These are phyloP conservation scores for Apiospora pterosperma DNA, from an alignment of 2,329 filamentous ascomycete species.

Conservation along the genomic window DNA sequence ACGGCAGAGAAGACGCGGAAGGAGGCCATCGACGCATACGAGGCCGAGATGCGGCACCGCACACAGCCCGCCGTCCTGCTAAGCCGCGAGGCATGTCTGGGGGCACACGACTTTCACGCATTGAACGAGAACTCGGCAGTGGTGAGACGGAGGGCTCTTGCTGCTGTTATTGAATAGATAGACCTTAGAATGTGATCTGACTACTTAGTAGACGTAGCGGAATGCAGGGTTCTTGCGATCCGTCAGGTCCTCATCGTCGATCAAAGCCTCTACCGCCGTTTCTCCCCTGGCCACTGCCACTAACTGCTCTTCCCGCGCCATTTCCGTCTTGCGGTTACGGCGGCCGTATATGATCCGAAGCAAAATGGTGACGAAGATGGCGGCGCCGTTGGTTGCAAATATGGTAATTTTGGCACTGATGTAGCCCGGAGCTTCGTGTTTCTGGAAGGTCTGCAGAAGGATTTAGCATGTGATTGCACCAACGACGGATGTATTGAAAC, in stretches of 20 bases:
- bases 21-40: not conserved
- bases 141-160: not conserved
- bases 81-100: not conserved
- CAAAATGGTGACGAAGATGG: slow-evolving; percentile 12
- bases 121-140: not conserved
- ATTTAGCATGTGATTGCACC: slow-evolving; percentile 26
- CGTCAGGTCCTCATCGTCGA: slow-evolving; percentile 11
- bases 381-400: slow-evolving; percentile 36
- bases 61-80: not conserved
- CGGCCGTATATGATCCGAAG: slow-evolving; percentile 21
- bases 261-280: slow-evolving; percentile 4
- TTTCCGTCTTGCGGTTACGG: slow-evolving; percentile 11
- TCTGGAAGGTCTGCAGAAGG: slow-evolving; percentile 53
- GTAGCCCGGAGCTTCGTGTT: slow-evolving; percentile 47
- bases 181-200: not conserved
- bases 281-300: slow-evolving; percentile 8
- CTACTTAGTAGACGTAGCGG: slow-evolving; percentile 13
- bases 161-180: not conserved
- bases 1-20: not conserved
- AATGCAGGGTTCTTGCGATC: slow-evolving; percentile 12
- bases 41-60: not conserved
- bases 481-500: not conserved
- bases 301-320: slow-evolving; percentile 9
- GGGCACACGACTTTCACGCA: not conserved
- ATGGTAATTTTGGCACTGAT: slow-evolving; percentile 53